Evolutionary conservation across 2,329 filamentous ascomycete species (phyloP).

Genomic region (Cercospora brassicicola): DNA sequence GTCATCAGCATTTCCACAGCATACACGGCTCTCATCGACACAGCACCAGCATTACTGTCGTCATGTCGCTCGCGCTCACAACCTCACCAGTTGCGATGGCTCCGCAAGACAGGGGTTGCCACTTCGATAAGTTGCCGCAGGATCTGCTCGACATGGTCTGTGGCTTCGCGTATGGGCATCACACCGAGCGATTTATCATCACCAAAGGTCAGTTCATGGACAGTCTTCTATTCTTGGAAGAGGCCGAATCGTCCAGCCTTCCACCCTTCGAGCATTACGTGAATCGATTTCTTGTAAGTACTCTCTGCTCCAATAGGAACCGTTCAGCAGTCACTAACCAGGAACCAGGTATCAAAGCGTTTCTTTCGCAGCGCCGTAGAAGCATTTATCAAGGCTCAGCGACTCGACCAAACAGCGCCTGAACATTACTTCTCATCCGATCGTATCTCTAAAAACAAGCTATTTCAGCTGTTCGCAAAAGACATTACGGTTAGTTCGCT

Average conservation of each 20-base stretch:
- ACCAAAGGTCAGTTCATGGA: not conserved
- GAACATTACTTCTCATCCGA: not conserved
- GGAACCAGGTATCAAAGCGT: not conserved
- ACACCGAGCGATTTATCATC: not conserved
- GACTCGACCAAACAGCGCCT: not conserved
- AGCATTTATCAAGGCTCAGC: not conserved
- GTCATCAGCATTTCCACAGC: not conserved
- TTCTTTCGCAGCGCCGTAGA: not conserved
- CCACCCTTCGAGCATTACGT: not conserved
- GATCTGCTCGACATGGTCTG: not conserved
- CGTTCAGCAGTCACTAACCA: not conserved
- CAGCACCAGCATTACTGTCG: not conserved
- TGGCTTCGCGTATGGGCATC: not conserved
- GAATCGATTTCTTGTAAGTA: not conserved
- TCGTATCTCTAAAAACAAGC: not conserved
- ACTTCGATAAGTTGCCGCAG: not conserved
- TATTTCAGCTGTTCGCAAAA: not conserved
- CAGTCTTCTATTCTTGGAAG: not conserved
- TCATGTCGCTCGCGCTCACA: not conserved
- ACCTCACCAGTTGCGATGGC: not conserved
- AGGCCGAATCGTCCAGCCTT: not conserved
- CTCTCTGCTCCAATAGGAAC: not conserved
- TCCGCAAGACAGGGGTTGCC: not conserved
- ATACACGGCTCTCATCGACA: not conserved
- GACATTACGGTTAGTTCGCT: not conserved